phyloP scores from a whole-genome alignment of 2,329 filamentous ascomycete genomes.

The Pseudovirgaria hyperparasitica region DNA sequence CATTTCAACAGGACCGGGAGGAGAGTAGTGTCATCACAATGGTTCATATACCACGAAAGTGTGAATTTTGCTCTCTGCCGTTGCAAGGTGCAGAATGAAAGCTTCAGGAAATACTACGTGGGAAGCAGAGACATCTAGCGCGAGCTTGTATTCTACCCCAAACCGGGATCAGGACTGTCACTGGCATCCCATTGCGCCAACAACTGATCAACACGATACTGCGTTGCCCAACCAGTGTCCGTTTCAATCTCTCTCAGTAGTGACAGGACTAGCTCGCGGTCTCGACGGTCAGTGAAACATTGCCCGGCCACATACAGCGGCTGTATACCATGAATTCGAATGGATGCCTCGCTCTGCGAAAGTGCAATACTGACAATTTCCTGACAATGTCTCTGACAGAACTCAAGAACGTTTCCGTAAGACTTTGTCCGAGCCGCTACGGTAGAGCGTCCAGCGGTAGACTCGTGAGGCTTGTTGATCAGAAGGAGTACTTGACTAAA shows the following conservation, averaged over 20 bases:
- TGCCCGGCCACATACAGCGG: conserved; percentile 50
- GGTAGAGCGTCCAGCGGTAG: conserved; percentile 38
- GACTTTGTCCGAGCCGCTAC: conserved; percentile 41
- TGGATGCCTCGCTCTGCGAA: conserved; percentile 41
- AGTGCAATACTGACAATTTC: conserved; percentile 51
- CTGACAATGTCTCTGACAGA: conserved; percentile 43
- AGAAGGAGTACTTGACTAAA: conserved; percentile 50
- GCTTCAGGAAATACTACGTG: too few relatives aligned
- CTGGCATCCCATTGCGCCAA: conserved; percentile 29
- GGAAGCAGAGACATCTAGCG: too few relatives aligned
- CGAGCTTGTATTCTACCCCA: too few relatives aligned
- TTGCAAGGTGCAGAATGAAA: too few relatives aligned
- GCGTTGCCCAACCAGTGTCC: conserved; percentile 52
- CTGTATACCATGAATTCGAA: conserved; percentile 46
- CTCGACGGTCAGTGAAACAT: conserved; percentile 41
- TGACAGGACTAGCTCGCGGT: conserved; percentile 42
- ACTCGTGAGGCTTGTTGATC: conserved; percentile 46
- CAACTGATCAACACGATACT: conserved; percentile 46
- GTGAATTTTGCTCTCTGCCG: too few relatives aligned
- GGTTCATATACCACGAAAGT: too few relatives aligned
- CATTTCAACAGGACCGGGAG: too few relatives aligned
- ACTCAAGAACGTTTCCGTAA: conserved; percentile 43
- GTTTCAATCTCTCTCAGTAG: conserved; percentile 45
- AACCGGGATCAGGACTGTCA: conserved; percentile 3
- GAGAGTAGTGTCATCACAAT: too few relatives aligned